These are phyloP conservation scores for Lachancea waltii DNA, from an alignment of 805 yeast species.

Conservation along the genomic window DNA sequence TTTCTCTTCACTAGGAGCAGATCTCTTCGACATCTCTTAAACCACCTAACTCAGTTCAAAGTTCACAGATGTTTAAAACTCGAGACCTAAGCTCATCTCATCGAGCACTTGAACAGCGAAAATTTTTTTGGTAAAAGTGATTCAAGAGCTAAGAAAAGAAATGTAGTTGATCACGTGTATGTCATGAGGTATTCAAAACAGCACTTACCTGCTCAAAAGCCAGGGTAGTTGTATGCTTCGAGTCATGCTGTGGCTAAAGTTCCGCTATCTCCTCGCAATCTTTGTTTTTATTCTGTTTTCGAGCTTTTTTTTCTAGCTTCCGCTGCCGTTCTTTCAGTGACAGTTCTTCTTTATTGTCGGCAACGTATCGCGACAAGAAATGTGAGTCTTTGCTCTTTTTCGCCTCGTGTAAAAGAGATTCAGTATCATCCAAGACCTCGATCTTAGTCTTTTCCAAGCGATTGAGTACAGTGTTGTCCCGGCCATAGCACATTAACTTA, in stretches of 20 bases:
- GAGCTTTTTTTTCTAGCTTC: constrained; percentile 16
- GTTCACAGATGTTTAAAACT: too few relatives aligned
- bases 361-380: constrained; percentile 17
- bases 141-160: constrained; percentile 1
- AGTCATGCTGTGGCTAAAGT: too few relatives aligned
- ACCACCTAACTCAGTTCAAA: background rate
- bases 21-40: constrained; percentile 47
- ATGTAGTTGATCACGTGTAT: background rate
- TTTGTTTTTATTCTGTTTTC: constrained; percentile 8
- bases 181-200: too few relatives aligned
- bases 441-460: constrained; percentile 57
- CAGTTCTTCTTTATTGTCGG: constrained; percentile 16
- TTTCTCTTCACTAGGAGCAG: constrained; percentile 35
- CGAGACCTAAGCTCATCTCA: constrained; percentile 15
- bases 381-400: constrained; percentile 29
- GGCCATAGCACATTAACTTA: constrained; percentile 45
- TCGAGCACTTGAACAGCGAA: constrained; percentile 10
- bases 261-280: too few relatives aligned
- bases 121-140: background rate
- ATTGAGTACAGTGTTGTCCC: constrained; percentile 55
- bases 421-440: constrained; percentile 38
- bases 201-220: background rate
- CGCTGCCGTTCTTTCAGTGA: constrained; percentile 21
- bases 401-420: constrained; percentile 23
- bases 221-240: background rate